Evolutionary conservation across 495 filamentous ascomycete species (phyloP).

Genomic region (Hyaloscypha variabilis): DNA sequence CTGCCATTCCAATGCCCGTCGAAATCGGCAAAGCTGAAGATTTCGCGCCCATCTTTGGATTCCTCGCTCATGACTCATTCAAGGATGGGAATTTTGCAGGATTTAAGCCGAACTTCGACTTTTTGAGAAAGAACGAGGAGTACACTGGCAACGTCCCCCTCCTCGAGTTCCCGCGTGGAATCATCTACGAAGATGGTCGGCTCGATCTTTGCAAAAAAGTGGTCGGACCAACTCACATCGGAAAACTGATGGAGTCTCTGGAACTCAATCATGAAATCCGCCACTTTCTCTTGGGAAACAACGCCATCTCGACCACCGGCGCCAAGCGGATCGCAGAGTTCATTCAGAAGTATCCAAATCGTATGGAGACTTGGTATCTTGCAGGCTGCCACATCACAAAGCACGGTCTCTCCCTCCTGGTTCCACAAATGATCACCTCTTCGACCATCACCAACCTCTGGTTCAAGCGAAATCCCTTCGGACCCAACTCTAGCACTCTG

Average conservation of each 20-base stretch:
- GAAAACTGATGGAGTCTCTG: too few species aligned
- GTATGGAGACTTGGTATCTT: too few species aligned
- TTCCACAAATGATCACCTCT: conserved; percentile 36
- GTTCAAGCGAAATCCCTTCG: conserved; percentile 50
- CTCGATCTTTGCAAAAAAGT: too few species aligned
- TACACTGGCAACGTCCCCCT: neutral
- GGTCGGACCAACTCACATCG: too few species aligned
- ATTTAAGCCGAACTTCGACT: neutral
- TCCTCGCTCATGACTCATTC: conserved; percentile 10
- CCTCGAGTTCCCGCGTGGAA: too few species aligned
- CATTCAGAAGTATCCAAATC: too few species aligned
- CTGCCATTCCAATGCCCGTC: conserved; percentile 22
- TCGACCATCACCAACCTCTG: conserved; percentile 42
- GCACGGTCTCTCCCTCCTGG: conserved; percentile 32
- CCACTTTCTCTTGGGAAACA: too few species aligned
- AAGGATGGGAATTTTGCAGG: neutral
- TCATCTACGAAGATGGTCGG: too few species aligned
- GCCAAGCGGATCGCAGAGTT: too few species aligned
- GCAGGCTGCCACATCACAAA: conserved; percentile 37
- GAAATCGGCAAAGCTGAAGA: conserved; percentile 18
- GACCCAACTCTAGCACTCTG: conserved; percentile 28
- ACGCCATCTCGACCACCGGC: too few species aligned
- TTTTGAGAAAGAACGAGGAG: neutral
- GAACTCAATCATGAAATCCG: too few species aligned
- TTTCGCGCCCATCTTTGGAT: conserved; percentile 17